phyloP scores from a whole-genome alignment of 2,329 filamentous ascomycete species.

The Orbilia oligospora region DNA sequence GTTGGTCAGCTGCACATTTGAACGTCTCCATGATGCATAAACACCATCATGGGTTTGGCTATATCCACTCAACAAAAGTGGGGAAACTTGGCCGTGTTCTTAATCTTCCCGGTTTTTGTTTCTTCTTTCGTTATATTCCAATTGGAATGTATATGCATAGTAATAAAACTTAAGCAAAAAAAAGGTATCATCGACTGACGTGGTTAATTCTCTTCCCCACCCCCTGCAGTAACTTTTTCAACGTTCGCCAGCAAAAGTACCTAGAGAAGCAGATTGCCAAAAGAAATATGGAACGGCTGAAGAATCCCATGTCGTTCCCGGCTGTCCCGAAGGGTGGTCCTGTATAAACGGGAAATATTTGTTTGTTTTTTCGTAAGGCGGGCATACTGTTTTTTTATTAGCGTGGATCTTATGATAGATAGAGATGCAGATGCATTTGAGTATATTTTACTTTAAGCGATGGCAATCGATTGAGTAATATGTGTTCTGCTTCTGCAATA shows the following conservation, averaged over 20 bases:
- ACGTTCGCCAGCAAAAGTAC: conserved; percentile 84
- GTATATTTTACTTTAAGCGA: conserved; percentile 25
- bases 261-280: conserved; percentile 83
- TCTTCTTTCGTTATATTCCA: conserved; percentile 4
- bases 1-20: conserved; percentile 60
- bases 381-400: conserved; percentile 16
- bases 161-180: conserved; percentile 2
- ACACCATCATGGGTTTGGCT: conserved; percentile 36
- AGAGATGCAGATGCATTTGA: conserved; percentile 35
- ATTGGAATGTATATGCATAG: conserved; percentile 19
- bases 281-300: conserved; percentile 83
- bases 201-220: conserved; percentile 25
- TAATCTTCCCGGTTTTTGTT: neutral
- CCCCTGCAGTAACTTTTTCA: conserved; percentile 80
- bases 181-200: conserved; percentile 35
- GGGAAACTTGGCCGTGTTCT: conserved; percentile 21
- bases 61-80: conserved; percentile 29
- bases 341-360: conserved; percentile 18
- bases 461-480: conserved; percentile 29
- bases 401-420: conserved; percentile 21
- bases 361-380: conserved; percentile 13
- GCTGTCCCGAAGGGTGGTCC: conserved; percentile 78
- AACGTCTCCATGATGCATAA: conserved; percentile 36
- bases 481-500: conserved; percentile 23
- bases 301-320: conserved; percentile 84